Evolutionary conservation across 179 eudicot species (phyloP).

Genomic region (Beta lomatogona): DNA sequence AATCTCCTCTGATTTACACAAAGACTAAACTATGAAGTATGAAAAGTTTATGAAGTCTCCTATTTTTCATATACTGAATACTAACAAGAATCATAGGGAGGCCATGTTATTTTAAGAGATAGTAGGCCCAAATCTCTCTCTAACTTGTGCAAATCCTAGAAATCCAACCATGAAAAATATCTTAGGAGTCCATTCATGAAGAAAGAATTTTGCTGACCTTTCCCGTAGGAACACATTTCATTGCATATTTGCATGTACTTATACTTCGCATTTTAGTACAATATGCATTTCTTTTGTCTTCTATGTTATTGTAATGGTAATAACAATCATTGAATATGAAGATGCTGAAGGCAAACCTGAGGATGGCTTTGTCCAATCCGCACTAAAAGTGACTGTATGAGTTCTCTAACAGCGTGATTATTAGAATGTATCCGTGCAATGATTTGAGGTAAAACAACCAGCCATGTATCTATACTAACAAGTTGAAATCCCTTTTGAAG

Average conservation of each 20-base stretch:
- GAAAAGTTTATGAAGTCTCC: background rate
- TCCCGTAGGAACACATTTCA: too few relatives aligned
- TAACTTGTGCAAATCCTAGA: background rate
- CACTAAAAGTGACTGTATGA: slow-evolving; percentile 89
- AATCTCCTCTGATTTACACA: background rate
- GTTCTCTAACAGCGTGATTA: slow-evolving; percentile 86
- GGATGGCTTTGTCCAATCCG: slow-evolving; percentile 96
- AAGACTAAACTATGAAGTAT: background rate
- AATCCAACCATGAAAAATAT: background rate
- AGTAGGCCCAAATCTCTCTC: background rate
- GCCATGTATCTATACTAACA: slow-evolving; percentile 97
- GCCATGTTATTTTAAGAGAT: background rate
- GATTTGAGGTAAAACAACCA: slow-evolving; percentile 95
- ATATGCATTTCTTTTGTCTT: background rate
- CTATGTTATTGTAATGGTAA: background rate
- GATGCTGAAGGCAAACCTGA: slow-evolving; percentile 58
- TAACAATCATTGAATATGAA: background rate
- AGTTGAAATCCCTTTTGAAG: slow-evolving; percentile 78
- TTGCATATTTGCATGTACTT: background rate
- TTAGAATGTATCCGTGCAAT: slow-evolving; percentile 98
- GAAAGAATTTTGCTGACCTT: too few relatives aligned
- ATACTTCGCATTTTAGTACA: too few relatives aligned
- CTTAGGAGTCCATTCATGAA: too few relatives aligned
- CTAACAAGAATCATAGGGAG: background rate
- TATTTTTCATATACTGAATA: background rate